Base-by-base conservation (phyloP, 2,329 filamentous ascomycete species). In the Setomelanomma holmii region DNA sequence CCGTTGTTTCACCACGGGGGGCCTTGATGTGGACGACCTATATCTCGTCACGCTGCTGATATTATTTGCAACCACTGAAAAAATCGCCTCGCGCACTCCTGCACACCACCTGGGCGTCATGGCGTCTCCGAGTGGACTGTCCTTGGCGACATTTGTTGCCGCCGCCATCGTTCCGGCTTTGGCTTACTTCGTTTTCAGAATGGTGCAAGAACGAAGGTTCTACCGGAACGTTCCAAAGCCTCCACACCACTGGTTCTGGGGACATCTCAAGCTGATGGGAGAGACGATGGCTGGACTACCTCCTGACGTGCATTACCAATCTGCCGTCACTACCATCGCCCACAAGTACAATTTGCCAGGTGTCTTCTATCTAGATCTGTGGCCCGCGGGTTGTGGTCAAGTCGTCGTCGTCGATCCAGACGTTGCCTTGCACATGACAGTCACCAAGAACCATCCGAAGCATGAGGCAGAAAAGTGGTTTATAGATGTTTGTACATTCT, bases 331-430 rank as follows among this genome's bases (percentile, higher is more conserved):
- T 1, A 67, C 71, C 11, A 61, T 80, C 30, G 65, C 67, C 27
- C 66, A 73, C 30, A 64, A 72, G 39, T 73, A 73, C 52, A 58
- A 72, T n/a, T 51, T 74, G 12, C 67, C 67, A 1, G 60, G 67
- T 6, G 55, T 75, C 21, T 80, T 76, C 60, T 80, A 80, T 53
- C 45, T 80, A 4, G 78, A 81, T 53, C 49, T 76, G 2, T 81
- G 78, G 78, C 79, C 79, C 0, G 35, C 76, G 5, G 68, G 66
- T 2, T 63, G 60, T 5, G 45, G 50, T 14, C 58, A 66, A 11
- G 30, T 68, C n/a, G 61, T 77, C 8, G 68, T 78, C 2, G 68
- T 71, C 17, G 71, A 76, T 45, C 69, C 75, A 5, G 71, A 76
- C n/a, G 55, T 76, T 30, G 65, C 72, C 8, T 60, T 73, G 3